Evolutionary conservation across 192 early-diverging fungal genomes (phyloP).

Genomic region (Coemansia sp.): DNA sequence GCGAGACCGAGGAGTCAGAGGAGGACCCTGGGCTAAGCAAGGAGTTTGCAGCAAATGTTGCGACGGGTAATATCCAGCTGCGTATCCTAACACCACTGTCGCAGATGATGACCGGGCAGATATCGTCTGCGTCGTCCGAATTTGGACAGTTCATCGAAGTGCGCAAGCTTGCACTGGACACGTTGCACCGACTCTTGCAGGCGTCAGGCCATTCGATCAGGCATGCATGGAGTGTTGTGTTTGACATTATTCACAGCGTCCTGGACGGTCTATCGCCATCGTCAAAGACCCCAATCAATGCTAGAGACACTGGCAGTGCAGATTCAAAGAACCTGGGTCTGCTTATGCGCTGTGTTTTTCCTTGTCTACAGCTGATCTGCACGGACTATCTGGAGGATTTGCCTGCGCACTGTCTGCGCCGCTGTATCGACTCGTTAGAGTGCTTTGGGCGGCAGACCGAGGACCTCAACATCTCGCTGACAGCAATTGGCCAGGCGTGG

Average conservation of each 20-base stretch:
- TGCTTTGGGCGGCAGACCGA: conserved; percentile 80
- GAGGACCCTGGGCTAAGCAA: background rate
- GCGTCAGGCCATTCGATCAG: conserved; percentile 86
- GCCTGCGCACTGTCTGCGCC: conserved; percentile 68
- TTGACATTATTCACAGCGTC: conserved; percentile 74
- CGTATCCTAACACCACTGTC: conserved; percentile 64
- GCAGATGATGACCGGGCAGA: conserved; percentile 55
- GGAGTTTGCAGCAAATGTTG: conserved; percentile 41
- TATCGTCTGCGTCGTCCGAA: conserved; percentile 1
- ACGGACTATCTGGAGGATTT: conserved; percentile 88
- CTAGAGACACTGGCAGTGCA: background rate
- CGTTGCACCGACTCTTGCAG: conserved; percentile 85
- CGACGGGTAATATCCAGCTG: conserved; percentile 65
- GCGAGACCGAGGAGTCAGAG: background rate
- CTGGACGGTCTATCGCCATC: background rate
- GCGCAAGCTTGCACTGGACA: conserved; percentile 82
- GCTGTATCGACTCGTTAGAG: conserved; percentile 79
- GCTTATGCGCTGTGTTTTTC: conserved; percentile 82
- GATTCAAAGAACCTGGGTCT: conserved; percentile 30
- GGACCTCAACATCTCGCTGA: conserved; percentile 93
- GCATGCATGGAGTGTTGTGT: conserved; percentile 82
- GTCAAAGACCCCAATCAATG: conserved; percentile 38
- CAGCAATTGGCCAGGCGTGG: conserved; percentile 91
- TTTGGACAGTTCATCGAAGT: conserved; percentile 66
- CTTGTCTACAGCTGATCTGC: conserved; percentile 92